phyloP scores from a whole-genome alignment of 78 protist species.

The Emiliania huxleyi region DNA sequence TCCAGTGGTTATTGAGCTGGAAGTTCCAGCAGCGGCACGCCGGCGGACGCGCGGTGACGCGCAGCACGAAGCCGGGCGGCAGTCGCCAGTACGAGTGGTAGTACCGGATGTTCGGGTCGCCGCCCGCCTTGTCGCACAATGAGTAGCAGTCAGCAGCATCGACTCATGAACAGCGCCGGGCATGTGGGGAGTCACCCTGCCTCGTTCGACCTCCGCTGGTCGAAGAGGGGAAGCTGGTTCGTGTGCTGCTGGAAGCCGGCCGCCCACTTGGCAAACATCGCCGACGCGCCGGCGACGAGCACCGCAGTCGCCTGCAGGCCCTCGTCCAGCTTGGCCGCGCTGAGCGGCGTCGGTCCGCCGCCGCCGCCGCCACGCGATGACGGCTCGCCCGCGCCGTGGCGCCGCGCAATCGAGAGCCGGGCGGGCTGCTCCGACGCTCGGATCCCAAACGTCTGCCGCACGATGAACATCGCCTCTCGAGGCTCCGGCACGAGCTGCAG shows the following conservation, averaged over 20 bases:
- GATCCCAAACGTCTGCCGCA: not conserved
- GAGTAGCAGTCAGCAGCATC: no score
- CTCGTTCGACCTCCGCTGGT: not conserved
- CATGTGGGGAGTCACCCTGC: no score
- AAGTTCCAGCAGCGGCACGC: slow-evolving; percentile 25
- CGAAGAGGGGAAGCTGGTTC: slow-evolving; percentile 29
- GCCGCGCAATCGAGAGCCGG: not conserved
- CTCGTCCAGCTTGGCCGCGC: not conserved
- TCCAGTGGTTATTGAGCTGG: slow-evolving; percentile 34
- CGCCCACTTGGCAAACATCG: not conserved
- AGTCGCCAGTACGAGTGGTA: slow-evolving; percentile 27
- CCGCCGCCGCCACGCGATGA: not conserved
- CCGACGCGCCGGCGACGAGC: slow-evolving; percentile 11
- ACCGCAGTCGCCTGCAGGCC: not conserved
- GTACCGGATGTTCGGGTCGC: slow-evolving; percentile 29
- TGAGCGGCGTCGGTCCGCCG: not conserved
- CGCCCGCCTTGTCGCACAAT: slow-evolving; percentile 13
- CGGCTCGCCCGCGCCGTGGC: not conserved
- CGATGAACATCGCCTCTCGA: not conserved
- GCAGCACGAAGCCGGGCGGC: not conserved
- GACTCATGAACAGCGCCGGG: no score
- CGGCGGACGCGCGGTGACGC: not conserved
- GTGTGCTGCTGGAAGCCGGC: not conserved
- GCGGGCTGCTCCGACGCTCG: not conserved
- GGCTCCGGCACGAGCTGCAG: not conserved